Evolutionary conservation across 345 rosid species (phyloP), one percentile per base, ranked within the genome.

Genomic region (Murraya koenigii): DNA sequence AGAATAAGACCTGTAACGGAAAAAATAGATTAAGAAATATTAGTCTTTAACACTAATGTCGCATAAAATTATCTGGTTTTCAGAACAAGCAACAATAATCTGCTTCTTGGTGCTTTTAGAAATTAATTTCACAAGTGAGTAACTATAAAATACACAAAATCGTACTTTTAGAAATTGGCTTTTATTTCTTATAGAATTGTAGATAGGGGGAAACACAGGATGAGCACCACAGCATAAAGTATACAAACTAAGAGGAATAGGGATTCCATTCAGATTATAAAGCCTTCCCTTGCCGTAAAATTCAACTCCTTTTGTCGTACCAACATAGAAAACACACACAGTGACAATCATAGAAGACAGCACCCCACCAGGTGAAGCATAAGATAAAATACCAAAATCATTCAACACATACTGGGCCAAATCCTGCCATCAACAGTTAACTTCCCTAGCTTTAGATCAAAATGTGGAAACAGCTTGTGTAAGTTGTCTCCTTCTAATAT

Each of bases 211-310:
- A 63, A 89, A 83, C 28, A 80, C 66, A 1, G 87, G 78, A 71
- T 83, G 92, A 20, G 88, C 90, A 38, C 86, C 84, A 82, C 84
- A 84, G 79, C 89, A 87, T 62, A 87, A 89, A 22, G 80, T 79
- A 47, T 79, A 86, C 70, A 87, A 66, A 49, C 89, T 85, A 60
- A 87, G 52, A 5, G 88, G 76, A 2, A 82, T 85, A 60, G 90
- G 92, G 55, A 87, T 41, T 19, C 89, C 88, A 62, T 69, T 77
- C 71, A 79, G 81, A 32, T 85, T 80, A 0, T 84, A 61, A 26
- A 83, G 35, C 61, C 69, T 82, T 58, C 89, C 83, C 4, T 85
- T 75, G 63, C 81, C 79, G 55, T 77, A 69, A 75, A 89, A 83
- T 30, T 85, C 85, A 1, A 77, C 76, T 19, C 84, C 81, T 28